Evolutionary conservation across 495 filamentous ascomycete species (phyloP).

Genomic region (Penicillium nucicola): DNA sequence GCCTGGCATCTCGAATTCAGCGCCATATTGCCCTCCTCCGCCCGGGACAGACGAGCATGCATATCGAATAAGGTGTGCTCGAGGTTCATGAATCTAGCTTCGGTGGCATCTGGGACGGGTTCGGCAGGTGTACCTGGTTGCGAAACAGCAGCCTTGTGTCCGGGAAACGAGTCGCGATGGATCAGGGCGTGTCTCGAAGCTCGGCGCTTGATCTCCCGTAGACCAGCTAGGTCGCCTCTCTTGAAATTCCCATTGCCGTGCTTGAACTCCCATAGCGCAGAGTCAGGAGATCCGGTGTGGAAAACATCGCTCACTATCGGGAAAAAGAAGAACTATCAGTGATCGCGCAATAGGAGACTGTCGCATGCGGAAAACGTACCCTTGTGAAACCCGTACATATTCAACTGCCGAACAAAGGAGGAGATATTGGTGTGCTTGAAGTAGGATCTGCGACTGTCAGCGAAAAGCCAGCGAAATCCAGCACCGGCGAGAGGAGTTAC

Average conservation of each 20-base stretch:
- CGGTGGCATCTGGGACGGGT: slow-evolving; percentile 71
- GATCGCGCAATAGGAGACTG: background rate
- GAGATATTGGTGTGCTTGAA: slow-evolving; percentile 99
- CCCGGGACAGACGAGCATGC: slow-evolving; percentile 67
- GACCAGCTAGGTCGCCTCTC: slow-evolving; percentile 83
- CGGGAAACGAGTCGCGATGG: slow-evolving; percentile 87
- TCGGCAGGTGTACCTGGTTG: slow-evolving; percentile 84
- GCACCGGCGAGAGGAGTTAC: slow-evolving; percentile 31
- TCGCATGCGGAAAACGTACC: slow-evolving; percentile 49
- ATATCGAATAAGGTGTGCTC: slow-evolving; percentile 85
- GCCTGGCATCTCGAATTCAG: slow-evolving; percentile 78
- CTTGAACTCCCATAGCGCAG: slow-evolving; percentile 97
- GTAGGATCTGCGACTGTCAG: slow-evolving; percentile 58
- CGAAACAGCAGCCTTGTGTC: slow-evolving; percentile 67
- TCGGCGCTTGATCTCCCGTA: slow-evolving; percentile 93
- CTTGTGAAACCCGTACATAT: slow-evolving; percentile 99
- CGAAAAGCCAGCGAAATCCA: background rate
- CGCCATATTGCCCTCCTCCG: slow-evolving; percentile 77
- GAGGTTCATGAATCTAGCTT: slow-evolving; percentile 69
- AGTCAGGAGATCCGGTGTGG: slow-evolving; percentile 92
- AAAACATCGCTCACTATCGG: slow-evolving; percentile 92
- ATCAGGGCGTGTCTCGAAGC: slow-evolving; percentile 96
- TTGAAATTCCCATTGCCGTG: slow-evolving; percentile 98
- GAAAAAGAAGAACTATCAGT: slow-evolving; percentile 9
- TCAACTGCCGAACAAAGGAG: slow-evolving; percentile 94